Conservation (phyloP, 1,139 yeast species). For the Kurtzmaniella quercitrusa region DNA sequence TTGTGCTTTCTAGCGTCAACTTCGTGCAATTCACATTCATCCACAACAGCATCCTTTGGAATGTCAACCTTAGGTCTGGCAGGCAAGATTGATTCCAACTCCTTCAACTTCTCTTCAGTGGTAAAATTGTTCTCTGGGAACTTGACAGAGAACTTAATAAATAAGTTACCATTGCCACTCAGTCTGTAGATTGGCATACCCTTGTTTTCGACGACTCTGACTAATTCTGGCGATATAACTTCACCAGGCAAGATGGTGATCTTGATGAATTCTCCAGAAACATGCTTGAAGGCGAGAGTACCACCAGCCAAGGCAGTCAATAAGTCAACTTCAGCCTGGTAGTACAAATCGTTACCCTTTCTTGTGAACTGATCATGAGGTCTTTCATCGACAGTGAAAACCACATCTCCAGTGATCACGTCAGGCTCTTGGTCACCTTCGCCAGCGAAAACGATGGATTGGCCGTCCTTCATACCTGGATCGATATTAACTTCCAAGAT, state of each 20-base stretch:
- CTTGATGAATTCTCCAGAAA: slow-evolving; percentile 84
- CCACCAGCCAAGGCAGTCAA: slow-evolving; percentile 98
- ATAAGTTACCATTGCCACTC: slow-evolving; percentile 72
- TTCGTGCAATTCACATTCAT: slow-evolving; percentile 74
- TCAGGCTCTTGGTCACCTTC: slow-evolving; percentile 98
- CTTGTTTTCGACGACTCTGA: slow-evolving; percentile 82
- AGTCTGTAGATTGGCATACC: slow-evolving; percentile 91
- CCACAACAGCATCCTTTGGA: slow-evolving; percentile 67
- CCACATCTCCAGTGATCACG: slow-evolving; percentile 93
- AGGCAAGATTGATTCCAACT: slow-evolving; percentile 64
- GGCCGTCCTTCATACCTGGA: slow-evolving; percentile 97
- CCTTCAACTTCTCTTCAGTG: slow-evolving; percentile 60
- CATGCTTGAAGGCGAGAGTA: slow-evolving; percentile 77
- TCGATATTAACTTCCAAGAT: slow-evolving; percentile 91
- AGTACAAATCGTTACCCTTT: slow-evolving; percentile 83
- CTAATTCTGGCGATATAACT: slow-evolving; percentile 78
- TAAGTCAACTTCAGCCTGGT: slow-evolving; percentile 84
- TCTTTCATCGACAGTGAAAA: slow-evolving; percentile 86
- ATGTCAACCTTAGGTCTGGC: slow-evolving; percentile 50
- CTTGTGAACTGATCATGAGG: slow-evolving; percentile 79
- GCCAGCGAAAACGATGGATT: slow-evolving; percentile 84
- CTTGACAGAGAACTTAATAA: slow-evolving; percentile 64
- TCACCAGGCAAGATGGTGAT: slow-evolving; percentile 86
- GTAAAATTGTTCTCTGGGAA: slow-evolving; percentile 69
- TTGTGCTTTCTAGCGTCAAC: slow-evolving; percentile 61